These are phyloP conservation scores for Macrocybe gigantea DNA, from an alignment of 768 basidiomycete genomes.

Conservation along the genomic window DNA sequence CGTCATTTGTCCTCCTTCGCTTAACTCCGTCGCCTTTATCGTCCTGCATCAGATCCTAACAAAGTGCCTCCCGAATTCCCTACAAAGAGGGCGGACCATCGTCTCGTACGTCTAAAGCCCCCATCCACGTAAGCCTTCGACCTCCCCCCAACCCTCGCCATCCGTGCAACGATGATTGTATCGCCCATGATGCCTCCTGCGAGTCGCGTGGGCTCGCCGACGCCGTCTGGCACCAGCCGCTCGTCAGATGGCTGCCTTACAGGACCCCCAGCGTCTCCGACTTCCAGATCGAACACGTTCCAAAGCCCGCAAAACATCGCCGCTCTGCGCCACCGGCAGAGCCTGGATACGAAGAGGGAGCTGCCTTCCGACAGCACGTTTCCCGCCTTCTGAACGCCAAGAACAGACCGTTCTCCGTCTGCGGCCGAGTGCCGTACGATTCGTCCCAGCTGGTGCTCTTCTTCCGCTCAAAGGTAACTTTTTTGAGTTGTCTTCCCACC, in stretches of 20 bases:
- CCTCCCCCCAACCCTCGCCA: too few relatives aligned
- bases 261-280: slow-evolving; percentile 41
- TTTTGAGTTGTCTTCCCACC: neutral
- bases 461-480: slow-evolving; percentile 69
- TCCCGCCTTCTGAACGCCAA: slow-evolving; percentile 52
- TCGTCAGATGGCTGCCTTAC: slow-evolving; percentile 22
- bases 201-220: slow-evolving; percentile 18
- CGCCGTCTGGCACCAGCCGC: slow-evolving; percentile 16
- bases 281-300: slow-evolving; percentile 62
- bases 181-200: slow-evolving; percentile 5
- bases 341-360: slow-evolving; percentile 40
- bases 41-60: too few relatives aligned
- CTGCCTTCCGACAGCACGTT: slow-evolving; percentile 49
- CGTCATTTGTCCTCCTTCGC: too few relatives aligned
- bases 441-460: slow-evolving; percentile 63
- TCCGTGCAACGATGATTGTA: neutral
- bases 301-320: slow-evolving; percentile 30
- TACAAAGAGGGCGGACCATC: too few relatives aligned
- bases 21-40: too few relatives aligned
- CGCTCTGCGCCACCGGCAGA: slow-evolving; percentile 21
- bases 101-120: too few relatives aligned
- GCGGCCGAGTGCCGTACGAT: slow-evolving; percentile 68
- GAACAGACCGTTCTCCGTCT: slow-evolving; percentile 55
- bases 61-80: too few relatives aligned
- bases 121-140: too few relatives aligned